phyloP scores from a whole-genome alignment of 2,329 filamentous ascomycete genomes.

The Exserohilum rostratum region DNA sequence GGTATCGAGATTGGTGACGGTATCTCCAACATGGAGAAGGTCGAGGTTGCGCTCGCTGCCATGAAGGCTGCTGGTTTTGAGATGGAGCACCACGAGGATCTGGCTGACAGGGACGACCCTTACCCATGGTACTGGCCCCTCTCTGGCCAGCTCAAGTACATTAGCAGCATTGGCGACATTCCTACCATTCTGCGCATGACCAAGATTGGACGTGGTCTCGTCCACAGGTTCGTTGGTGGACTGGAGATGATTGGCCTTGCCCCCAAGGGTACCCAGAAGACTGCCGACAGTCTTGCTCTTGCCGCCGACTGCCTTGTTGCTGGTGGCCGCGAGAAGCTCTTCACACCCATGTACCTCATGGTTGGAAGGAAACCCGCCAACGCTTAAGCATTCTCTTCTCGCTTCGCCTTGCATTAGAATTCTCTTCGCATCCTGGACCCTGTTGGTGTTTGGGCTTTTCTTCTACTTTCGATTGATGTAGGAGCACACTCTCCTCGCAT shows the following conservation, averaged over 20 bases:
- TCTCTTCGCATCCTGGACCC: constrained; percentile 17
- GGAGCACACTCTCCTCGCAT: constrained; percentile 18
- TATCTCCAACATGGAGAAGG: constrained; percentile 95
- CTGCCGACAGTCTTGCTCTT: constrained; percentile 83
- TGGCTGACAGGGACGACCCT: constrained; percentile 75
- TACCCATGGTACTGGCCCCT: constrained; percentile 95
- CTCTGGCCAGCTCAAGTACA: constrained; percentile 82
- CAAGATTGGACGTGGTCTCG: constrained; percentile 74
- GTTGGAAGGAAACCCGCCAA: constrained; percentile 80
- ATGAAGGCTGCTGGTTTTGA: constrained; percentile 89
- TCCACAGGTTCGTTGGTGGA: constrained; percentile 77
- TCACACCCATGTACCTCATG: constrained; percentile 99
- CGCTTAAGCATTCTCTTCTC: constrained; percentile 35
- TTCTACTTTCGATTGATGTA: constrained; percentile 17
- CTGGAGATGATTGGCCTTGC: constrained; percentile 78
- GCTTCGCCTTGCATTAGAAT: too few species aligned
- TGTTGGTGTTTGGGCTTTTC: constrained; percentile 24
- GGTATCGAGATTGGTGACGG: constrained; percentile 96
- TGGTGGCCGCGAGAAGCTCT: constrained; percentile 86
- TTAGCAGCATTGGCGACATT: constrained; percentile 78
- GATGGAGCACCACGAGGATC: constrained; percentile 81
- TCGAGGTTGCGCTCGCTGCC: constrained; percentile 79
- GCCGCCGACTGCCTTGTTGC: constrained; percentile 86
- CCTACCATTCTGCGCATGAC: constrained; percentile 90
- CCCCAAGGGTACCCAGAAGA: constrained; percentile 87